Percentiles rank a stretch among this genome's conserved stretches.
phyloP scores from a whole-genome alignment of 2,329 filamentous ascomycete species.

The Lachnellula cervina region DNA sequence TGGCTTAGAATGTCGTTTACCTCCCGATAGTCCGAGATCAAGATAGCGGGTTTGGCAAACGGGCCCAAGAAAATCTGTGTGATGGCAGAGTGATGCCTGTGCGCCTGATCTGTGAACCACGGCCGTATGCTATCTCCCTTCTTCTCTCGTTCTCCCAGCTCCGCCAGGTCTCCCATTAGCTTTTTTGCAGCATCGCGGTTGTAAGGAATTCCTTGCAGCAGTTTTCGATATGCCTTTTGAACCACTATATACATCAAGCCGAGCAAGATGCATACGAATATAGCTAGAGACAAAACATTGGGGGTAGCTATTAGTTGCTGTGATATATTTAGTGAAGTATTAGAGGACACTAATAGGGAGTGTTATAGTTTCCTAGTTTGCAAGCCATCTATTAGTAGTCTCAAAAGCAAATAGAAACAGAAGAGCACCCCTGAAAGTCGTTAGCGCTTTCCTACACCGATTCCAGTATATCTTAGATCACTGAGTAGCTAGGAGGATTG shows the following conservation, averaged over 20 bases:
- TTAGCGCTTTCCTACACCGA: no score
- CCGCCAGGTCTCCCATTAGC: conserved; percentile 8
- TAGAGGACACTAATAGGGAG: no score
- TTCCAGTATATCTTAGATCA: no score
- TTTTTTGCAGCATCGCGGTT: conserved; percentile 4
- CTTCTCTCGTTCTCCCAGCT: conserved; percentile 1
- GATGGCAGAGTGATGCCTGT: conserved; percentile 17
- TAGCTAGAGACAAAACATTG: not conserved
- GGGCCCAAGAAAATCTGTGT: conserved; percentile 25
- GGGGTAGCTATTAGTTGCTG: not conserved
- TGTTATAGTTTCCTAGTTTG: no score
- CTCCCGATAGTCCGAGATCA: conserved; percentile 28
- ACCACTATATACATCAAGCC: not conserved
- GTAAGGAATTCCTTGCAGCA: conserved; percentile 16
- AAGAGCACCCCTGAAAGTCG: no score
- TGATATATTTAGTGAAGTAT: no score
- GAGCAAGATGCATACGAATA: not conserved
- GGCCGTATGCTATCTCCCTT: conserved; percentile 1
- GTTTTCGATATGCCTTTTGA: conserved; percentile 6
- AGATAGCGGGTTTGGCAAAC: conserved; percentile 18
- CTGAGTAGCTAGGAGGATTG: no score
- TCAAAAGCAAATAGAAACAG: no score
- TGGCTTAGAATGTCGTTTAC: conserved; percentile 27
- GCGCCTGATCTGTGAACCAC: conserved; percentile 9
- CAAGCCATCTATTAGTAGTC: no score